phyloP scores from a whole-genome alignment of 2,329 filamentous ascomycete genomes.

The Xylaria digitata region DNA sequence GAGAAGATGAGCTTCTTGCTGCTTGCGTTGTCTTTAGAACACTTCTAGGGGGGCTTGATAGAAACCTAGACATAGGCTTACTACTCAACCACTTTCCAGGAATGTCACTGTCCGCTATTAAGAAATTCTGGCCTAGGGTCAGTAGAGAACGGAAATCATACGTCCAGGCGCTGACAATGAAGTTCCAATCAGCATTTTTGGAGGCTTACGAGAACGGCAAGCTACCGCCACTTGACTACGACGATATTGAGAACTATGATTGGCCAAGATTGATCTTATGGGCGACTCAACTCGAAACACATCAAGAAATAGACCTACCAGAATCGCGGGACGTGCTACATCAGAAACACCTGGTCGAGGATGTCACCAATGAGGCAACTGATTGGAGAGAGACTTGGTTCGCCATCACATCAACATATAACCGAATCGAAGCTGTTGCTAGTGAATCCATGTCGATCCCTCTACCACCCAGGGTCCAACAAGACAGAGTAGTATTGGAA shows the following conservation, averaged over 20 bases:
- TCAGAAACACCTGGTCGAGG: slow-evolving; percentile 55
- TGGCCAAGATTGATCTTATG: slow-evolving; percentile 75
- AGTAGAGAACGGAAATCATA: slow-evolving; percentile 63
- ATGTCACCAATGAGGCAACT: slow-evolving; percentile 51
- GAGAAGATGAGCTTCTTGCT: slow-evolving; percentile 63
- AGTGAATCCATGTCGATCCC: slow-evolving; percentile 59
- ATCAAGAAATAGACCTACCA: slow-evolving; percentile 62
- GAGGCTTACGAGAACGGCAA: slow-evolving; percentile 72
- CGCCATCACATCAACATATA: slow-evolving; percentile 64
- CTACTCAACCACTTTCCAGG: slow-evolving; percentile 67
- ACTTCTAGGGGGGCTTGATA: slow-evolving; percentile 69
- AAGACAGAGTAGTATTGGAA: slow-evolving; percentile 50
- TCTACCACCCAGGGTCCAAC: slow-evolving; percentile 38
- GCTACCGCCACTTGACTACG: slow-evolving; percentile 71
- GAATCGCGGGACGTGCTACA: slow-evolving; percentile 58
- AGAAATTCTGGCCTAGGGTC: slow-evolving; percentile 66
- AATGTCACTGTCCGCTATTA: slow-evolving; percentile 62
- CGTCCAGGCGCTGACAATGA: slow-evolving; percentile 67
- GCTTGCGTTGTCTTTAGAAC: slow-evolving; percentile 69
- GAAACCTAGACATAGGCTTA: slow-evolving; percentile 70
- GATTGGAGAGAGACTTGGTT: slow-evolving; percentile 70
- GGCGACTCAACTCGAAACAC: slow-evolving; percentile 66
- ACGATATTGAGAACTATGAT: slow-evolving; percentile 73
- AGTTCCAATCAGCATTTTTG: slow-evolving; percentile 74
- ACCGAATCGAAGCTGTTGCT: slow-evolving; percentile 66